A percentile compares a stretch with the other conserved stretches of the same genome.
Conservation (phyloP, 2,329 filamentous ascomycete genomes). For the Colletotrichum tanaceti region DNA sequence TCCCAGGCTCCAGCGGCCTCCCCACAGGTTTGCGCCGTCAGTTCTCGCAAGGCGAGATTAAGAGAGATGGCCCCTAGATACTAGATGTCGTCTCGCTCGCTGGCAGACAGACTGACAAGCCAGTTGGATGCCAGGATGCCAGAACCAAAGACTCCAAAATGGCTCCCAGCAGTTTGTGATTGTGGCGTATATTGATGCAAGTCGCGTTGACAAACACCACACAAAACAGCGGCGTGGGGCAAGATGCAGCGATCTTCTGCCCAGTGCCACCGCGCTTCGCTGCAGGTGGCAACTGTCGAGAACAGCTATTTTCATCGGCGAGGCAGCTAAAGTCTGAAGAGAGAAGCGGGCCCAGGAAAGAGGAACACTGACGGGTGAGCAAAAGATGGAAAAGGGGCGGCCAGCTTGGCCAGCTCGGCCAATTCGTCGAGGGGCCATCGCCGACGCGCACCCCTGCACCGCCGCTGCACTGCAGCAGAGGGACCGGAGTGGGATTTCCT, state of each 20-base stretch:
- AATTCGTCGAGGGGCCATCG: constrained; percentile 25
- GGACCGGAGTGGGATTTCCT: constrained; percentile 16
- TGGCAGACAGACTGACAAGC: not conserved
- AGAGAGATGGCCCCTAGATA: not conserved
- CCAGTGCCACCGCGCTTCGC: not conserved
- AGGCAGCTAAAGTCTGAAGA: not conserved
- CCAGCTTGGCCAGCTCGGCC: constrained; percentile 33
- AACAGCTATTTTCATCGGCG: not conserved
- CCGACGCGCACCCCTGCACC: constrained; percentile 29
- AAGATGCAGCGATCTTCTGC: not conserved
- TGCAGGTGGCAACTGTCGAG: not conserved
- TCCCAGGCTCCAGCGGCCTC: not conserved
- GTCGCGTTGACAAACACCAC: too few relatives aligned
- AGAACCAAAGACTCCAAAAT: not conserved
- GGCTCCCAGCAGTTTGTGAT: too few relatives aligned
- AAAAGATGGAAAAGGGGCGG: not conserved
- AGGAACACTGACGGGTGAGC: not conserved
- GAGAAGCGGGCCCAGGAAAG: not conserved
- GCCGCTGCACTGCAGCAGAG: constrained; percentile 30
- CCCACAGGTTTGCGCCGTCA: constrained; percentile 16
- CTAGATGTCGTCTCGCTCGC: not conserved
- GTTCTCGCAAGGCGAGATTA: constrained; percentile 26
- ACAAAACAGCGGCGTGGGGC: constrained; percentile 3
- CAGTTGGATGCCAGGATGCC: not conserved
- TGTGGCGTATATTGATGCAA: too few relatives aligned